Percentiles rank a stretch among this genome's conserved stretches.
Conservation (phyloP, 352 stramenopile genomes). For the Phytophthora citrophthora region DNA sequence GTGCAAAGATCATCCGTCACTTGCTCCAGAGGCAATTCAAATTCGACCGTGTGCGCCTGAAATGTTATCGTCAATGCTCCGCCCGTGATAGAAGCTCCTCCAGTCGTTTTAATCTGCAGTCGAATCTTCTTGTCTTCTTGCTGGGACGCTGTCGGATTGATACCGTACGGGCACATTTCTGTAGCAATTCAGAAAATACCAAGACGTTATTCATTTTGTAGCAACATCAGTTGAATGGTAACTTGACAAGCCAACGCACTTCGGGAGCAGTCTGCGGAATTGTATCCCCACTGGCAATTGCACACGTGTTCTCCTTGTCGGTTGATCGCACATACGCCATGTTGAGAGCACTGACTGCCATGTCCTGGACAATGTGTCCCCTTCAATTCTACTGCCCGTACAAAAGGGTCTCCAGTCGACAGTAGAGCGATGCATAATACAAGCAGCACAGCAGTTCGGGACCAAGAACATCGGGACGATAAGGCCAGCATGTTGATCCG, state of each 20-base stretch:
- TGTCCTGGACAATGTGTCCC: constrained; percentile 56
- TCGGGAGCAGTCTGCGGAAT: constrained; percentile 59
- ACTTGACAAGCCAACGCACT: constrained; percentile 38
- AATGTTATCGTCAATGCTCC: constrained; percentile 67
- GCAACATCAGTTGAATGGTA: background rate
- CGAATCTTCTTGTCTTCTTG: constrained; percentile 63
- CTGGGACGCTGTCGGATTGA: constrained; percentile 49
- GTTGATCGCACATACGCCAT: constrained; percentile 71
- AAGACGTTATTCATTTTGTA: no score
- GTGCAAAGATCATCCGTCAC: constrained; percentile 67
- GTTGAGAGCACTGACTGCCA: constrained; percentile 74
- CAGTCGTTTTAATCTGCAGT: constrained; percentile 36
- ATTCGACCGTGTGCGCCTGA: constrained; percentile 72
- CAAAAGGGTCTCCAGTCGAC: background rate
- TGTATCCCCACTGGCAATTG: constrained; percentile 83
- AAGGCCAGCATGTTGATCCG: background rate
- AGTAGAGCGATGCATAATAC: constrained; percentile 12
- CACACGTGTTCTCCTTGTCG: constrained; percentile 69
- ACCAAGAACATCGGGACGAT: background rate
- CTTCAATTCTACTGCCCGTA: constrained; percentile 24
- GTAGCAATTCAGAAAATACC: background rate
- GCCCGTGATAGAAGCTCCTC: constrained; percentile 24
- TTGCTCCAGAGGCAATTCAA: constrained; percentile 59
- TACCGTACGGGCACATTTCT: constrained; percentile 80
- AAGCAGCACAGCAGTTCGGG: background rate